Base-by-base conservation (phyloP, 768 basidiomycete species). In the Fomitopsis serialis region DNA sequence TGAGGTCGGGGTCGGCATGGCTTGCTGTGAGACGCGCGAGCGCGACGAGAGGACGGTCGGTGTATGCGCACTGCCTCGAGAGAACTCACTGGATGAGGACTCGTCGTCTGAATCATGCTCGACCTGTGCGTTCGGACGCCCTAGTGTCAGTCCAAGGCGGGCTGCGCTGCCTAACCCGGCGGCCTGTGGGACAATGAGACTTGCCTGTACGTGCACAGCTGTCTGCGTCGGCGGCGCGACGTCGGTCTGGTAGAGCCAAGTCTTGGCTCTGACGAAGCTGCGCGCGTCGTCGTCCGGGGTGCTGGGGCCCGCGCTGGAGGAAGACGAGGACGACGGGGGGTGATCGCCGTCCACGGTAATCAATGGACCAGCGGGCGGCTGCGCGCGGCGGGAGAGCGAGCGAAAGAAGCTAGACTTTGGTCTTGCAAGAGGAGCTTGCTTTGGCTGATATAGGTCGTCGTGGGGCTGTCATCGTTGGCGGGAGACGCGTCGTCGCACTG, bases 201-300 rank as follows among this genome's bases (percentile, higher is more conserved):
- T 54, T 34, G 55, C 50, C 24, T 35, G 54, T 44, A 50, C 56
- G 53, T 21, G 53, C 49, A 37, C 57, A 21, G 29, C 54, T 46
- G 27, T n/a, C 17, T 45, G 42, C 23, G 52, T 53, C 10, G 47
- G 51, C 29, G 50, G 22, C 15, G 58, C 54, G 44, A 58, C 58
- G 50, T 58, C 54, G 12, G 45, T 54, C 50, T 45, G 37, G 34
- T 42, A 48, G 48, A 57, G 45, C 58, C 45, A 22, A 48, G 24
- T 27, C 24, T 27, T 24, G 4, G 37, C 37, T n/a, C 25, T 36
- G 12, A 24, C 22, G 50, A 51, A 54, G 36, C 56, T 55, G 45
- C 40, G 58, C 22, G 55, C 54, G 49, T 82, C 79, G 50, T 86
- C 85, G 61, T 81, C 81, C 43, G 84, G 82, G 7, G 84, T 85